Evolutionary conservation across 106 monocot species (phyloP).

Genomic region (Triglochin maritima): DNA sequence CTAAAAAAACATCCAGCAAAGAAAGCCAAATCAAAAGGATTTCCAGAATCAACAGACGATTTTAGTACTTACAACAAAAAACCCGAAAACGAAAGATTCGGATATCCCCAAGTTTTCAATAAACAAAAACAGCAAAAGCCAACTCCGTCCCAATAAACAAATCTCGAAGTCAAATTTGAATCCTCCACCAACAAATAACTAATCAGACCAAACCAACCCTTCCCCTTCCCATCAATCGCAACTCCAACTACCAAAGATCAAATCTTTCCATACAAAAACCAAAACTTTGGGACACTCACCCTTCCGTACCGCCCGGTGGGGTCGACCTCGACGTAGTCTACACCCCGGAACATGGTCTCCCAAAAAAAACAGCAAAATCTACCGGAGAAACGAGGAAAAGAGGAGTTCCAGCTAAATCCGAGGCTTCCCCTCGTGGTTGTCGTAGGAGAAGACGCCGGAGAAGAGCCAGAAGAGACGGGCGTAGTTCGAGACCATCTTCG

Average conservation of each 20-base stretch:
- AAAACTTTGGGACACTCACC: slow-evolving; percentile 27
- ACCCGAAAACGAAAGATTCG: no score
- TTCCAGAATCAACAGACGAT: no score
- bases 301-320: slow-evolving; percentile 68
- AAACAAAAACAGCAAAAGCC: no score
- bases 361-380: not conserved
- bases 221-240: no score
- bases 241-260: not conserved
- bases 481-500: slow-evolving; percentile 63
- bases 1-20: no score
- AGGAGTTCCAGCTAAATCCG: slow-evolving; percentile 36
- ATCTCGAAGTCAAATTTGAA: no score
- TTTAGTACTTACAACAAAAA: no score
- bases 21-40: no score
- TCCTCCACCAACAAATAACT: no score
- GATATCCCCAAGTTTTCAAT: no score
- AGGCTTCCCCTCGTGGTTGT: slow-evolving; percentile 73
- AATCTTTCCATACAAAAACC: not conserved
- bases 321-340: slow-evolving; percentile 54
- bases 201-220: no score
- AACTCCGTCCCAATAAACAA: no score
- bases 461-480: slow-evolving; percentile 78
- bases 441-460: slow-evolving; percentile 81
- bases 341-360: not conserved
- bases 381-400: slow-evolving; percentile 1